Conservation (phyloP, 306 rosid genomes). For the Cucumis cinereus region DNA sequence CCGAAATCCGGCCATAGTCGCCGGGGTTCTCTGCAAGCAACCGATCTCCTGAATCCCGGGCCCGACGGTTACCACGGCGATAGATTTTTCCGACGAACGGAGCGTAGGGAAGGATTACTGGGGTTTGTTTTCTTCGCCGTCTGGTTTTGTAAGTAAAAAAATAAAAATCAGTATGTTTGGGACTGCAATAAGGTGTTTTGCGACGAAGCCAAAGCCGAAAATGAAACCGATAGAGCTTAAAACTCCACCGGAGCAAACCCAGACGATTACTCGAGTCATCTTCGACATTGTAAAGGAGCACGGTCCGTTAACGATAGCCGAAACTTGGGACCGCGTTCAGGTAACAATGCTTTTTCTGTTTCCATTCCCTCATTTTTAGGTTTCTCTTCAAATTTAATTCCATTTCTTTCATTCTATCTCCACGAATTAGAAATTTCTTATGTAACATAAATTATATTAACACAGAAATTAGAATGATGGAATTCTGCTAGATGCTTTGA, state of each 20-base stretch:
- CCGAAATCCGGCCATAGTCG: background rate
- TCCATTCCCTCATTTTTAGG: background rate
- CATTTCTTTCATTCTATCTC: background rate
- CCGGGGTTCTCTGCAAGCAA: background rate
- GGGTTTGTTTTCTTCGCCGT: background rate
- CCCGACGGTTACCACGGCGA: background rate
- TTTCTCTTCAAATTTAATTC: background rate
- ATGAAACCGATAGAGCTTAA: slow-evolving; percentile 51
- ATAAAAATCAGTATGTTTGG: slow-evolving; percentile 32
- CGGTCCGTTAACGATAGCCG: slow-evolving; percentile 69
- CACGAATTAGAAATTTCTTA: too few species aligned
- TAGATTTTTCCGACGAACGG: background rate
- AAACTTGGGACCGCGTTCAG: slow-evolving; percentile 79
- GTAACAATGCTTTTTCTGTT: slow-evolving; percentile 11
- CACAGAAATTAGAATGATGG: background rate
- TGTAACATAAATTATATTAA: too few species aligned
- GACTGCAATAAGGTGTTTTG: slow-evolving; percentile 42
- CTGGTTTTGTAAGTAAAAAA: background rate
- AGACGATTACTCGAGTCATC: slow-evolving; percentile 53
- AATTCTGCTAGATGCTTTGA: background rate
- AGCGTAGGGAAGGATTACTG: background rate
- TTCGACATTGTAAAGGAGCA: slow-evolving; percentile 73
- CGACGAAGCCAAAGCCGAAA: slow-evolving; percentile 60
- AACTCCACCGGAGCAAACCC: slow-evolving; percentile 70
- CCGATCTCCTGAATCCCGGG: background rate